phyloP scores from a whole-genome alignment of 1,284 basidiomycete genomes.

The Rhodotorula sp. region DNA sequence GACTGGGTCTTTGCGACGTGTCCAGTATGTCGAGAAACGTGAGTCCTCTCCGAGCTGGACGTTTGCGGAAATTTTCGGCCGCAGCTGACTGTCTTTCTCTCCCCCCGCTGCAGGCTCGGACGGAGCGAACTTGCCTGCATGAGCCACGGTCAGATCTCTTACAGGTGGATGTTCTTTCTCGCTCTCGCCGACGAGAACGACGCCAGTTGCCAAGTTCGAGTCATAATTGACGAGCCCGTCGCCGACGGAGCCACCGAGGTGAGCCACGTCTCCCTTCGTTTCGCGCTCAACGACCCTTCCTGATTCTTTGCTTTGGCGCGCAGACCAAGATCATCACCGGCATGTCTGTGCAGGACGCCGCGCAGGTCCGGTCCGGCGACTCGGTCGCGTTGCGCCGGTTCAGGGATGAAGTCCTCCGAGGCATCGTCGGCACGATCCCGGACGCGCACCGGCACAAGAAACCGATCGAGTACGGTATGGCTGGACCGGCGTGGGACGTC shows the following conservation, averaged over 20 bases:
- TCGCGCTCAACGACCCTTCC: not conserved
- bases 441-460: not conserved
- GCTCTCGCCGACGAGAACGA: slow-evolving; percentile 1
- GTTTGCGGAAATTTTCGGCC: not conserved
- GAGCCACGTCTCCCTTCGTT: not conserved
- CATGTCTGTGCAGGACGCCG: not conserved
- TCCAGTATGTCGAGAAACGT: slow-evolving; percentile 7
- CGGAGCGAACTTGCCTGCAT: not conserved
- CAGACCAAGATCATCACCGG: not conserved
- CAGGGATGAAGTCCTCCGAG: not conserved
- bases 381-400: not conserved
- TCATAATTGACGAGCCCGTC: not conserved
- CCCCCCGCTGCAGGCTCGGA: not conserved
- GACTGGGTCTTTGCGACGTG: slow-evolving; percentile 26
- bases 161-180: slow-evolving; percentile 2
- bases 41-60: not conserved
- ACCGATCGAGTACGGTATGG: not conserved
- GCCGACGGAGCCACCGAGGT: not conserved
- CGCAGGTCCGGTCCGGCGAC: slow-evolving; percentile 6
- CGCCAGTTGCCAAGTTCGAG: not conserved
- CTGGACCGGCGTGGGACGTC: slow-evolving; percentile 9
- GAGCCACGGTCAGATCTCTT: slow-evolving; percentile 1
- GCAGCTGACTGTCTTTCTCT: too few relatives aligned
- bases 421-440: not conserved
- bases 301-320: too few relatives aligned